These are phyloP conservation scores for Talaromyces thailandensis DNA, from an alignment of 495 filamentous ascomycete species.

Conservation along the genomic window DNA sequence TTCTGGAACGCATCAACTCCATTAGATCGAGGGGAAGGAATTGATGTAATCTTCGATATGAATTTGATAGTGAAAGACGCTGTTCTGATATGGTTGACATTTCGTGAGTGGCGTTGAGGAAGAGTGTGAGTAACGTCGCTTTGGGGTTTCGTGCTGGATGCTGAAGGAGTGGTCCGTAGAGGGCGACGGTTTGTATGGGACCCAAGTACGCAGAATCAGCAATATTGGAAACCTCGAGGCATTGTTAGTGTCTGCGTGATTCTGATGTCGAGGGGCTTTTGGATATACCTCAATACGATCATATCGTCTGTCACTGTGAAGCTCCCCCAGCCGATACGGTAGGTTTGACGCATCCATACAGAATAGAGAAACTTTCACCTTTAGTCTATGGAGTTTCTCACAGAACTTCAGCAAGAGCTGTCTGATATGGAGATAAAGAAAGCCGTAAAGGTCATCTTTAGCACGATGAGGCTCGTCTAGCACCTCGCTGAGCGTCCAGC, in stretches of 20 bases:
- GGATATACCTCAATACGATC: conserved; percentile 17
- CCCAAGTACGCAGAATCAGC: conserved; percentile 15
- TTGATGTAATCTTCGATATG: not conserved
- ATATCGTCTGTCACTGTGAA: conserved; percentile 3
- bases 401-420: conserved; percentile 12
- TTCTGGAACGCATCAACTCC: not conserved
- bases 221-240: conserved; percentile 17
- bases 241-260: not conserved
- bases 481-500: conserved; percentile 15
- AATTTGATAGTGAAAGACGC: not conserved
- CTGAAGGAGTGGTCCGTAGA: conserved; percentile 14
- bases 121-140: conserved; percentile 20
- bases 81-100: not conserved
- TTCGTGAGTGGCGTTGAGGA: conserved; percentile 16
- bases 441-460: conserved; percentile 19
- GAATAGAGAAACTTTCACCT: conserved; percentile 11
- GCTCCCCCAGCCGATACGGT: not conserved
- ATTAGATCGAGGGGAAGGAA: not conserved
- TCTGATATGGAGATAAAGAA: conserved; percentile 15
- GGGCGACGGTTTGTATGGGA: not conserved
- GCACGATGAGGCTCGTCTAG: conserved; percentile 4
- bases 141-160: conserved; percentile 12
- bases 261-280: not conserved
- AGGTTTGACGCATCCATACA: conserved; percentile 12
- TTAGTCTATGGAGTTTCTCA: not conserved